A percentile compares a stretch with the other conserved stretches of the same genome.
These are phyloP conservation scores for Termitomyces sp. DNA, from an alignment of 768 basidiomycete species.

Conservation along the genomic window DNA sequence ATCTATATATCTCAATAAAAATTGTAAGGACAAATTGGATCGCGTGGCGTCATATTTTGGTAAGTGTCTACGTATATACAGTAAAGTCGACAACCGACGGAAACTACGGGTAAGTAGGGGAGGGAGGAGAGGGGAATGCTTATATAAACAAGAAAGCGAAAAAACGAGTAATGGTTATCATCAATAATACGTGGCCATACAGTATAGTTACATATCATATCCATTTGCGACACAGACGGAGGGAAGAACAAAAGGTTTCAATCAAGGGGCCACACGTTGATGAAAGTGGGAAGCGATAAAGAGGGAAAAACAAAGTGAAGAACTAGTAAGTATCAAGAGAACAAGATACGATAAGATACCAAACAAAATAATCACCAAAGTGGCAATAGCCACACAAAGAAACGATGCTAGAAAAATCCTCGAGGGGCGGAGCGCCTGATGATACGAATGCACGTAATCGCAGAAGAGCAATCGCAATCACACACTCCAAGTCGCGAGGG, in stretches of 20 bases:
- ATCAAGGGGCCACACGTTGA: not conserved
- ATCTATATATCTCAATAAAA: too few species aligned
- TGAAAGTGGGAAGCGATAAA: not conserved
- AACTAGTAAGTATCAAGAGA: constrained; percentile 16
- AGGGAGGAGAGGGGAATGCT: not conserved
- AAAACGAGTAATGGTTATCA: constrained; percentile 11
- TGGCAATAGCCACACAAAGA: constrained; percentile 13
- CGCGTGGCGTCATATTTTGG: not conserved
- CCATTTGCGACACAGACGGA: constrained; percentile 10
- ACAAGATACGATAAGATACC: constrained; percentile 18
- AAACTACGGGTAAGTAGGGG: not conserved
- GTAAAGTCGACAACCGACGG: constrained; percentile 3
- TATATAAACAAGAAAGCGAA: not conserved
- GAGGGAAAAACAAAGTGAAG: not conserved
- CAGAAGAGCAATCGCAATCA: not conserved
- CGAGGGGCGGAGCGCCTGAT: constrained; percentile 3
- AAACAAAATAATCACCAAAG: constrained; percentile 17
- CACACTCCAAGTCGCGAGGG: not conserved
- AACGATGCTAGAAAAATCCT: constrained; percentile 12
- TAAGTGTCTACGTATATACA: not conserved
- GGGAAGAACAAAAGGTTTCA: not conserved
- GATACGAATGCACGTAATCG: not conserved
- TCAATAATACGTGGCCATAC: constrained; percentile 17
- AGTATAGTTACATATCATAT: constrained; percentile 24
- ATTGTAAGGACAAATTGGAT: not conserved